Percentiles rank a stretch among this genome's conserved stretches.
Evolutionary conservation across 768 basidiomycete species (phyloP).

Genomic region (Strobilomyces echinocephalus): DNA sequence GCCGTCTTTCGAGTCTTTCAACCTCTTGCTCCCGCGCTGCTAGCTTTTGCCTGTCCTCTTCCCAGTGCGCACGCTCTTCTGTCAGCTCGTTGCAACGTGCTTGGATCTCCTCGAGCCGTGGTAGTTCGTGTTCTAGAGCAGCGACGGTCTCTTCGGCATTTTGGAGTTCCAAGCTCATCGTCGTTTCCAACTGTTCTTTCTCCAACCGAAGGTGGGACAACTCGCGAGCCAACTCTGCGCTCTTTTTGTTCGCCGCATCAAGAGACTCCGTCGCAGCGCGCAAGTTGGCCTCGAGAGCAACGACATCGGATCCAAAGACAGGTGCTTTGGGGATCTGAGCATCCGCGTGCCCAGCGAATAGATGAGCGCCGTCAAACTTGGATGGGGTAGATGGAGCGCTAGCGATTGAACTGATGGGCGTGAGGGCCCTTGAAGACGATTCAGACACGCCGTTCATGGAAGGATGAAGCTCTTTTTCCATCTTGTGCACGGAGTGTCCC

Average conservation of each 20-base stretch:
- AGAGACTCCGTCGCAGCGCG: conserved; percentile 56
- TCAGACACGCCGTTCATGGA: conserved; percentile 31
- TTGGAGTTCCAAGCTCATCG: conserved; percentile 61
- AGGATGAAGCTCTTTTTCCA: conserved; percentile 52
- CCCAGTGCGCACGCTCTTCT: conserved; percentile 49
- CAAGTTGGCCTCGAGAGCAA: conserved; percentile 60
- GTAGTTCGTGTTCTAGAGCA: conserved; percentile 52
- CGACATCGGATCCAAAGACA: conserved; percentile 42
- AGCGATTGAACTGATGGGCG: conserved; percentile 48
- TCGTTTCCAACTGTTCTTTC: conserved; percentile 64
- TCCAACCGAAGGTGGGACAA: conserved; percentile 58
- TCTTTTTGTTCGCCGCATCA: conserved; percentile 54
- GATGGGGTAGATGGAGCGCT: conserved; percentile 41
- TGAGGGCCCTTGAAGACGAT: conserved; percentile 44
- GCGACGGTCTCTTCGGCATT: conserved; percentile 61
- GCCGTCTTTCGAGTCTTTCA: conserved; percentile 37
- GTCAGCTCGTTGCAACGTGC: conserved; percentile 43
- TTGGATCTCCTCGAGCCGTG: conserved; percentile 46
- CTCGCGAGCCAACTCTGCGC: conserved; percentile 58
- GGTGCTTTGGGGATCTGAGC: conserved; percentile 50
- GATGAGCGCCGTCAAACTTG: conserved; percentile 80
- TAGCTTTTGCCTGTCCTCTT: conserved; percentile 39
- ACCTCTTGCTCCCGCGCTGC: conserved; percentile 35
- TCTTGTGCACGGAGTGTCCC: conserved; percentile 59
- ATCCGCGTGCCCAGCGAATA: conserved; percentile 78